These are phyloP conservation scores for Alliaria petiolata DNA, from an alignment of 345 rosid genomes.

Conservation along the genomic window DNA sequence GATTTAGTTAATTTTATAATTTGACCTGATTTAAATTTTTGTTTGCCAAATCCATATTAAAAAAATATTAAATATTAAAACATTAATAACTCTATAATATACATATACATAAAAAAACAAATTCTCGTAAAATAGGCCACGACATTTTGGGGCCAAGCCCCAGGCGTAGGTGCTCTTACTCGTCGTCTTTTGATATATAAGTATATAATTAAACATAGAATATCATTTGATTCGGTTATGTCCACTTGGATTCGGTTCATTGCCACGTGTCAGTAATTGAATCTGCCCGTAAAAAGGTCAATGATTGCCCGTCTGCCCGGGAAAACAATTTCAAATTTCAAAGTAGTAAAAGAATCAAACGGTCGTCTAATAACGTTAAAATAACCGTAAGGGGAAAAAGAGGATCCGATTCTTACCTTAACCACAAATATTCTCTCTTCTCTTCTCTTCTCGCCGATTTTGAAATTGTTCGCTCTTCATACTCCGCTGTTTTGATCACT, in stretches of 20 bases:
- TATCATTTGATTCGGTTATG: conserved; percentile 1
- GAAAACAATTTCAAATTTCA: conserved; percentile 32
- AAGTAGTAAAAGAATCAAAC: conserved; percentile 25
- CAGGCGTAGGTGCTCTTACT: too few relatives aligned
- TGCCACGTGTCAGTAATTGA: background rate
- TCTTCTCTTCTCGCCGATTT: background rate
- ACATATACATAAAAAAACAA: too few relatives aligned
- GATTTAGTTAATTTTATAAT: too few relatives aligned
- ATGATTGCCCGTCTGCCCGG: conserved; percentile 28
- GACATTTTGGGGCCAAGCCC: too few relatives aligned
- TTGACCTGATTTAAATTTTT: too few relatives aligned
- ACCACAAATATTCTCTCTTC: conserved; percentile 13
- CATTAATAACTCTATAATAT: too few relatives aligned
- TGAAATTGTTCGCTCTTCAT: conserved; percentile 10
- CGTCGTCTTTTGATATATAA: background rate
- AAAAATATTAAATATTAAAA: too few relatives aligned
- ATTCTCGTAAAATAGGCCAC: too few relatives aligned
- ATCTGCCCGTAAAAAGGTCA: conserved; percentile 23
- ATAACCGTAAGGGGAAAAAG: conserved; percentile 9
- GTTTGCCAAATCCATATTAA: too few relatives aligned
- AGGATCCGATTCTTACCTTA: conserved; percentile 15
- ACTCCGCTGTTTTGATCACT: background rate
- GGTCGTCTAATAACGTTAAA: conserved; percentile 31
- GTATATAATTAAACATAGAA: background rate
- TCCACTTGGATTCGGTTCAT: background rate